A percentile compares a stretch with the other conserved stretches of the same genome.
phyloP scores from a whole-genome alignment of 176 grass and related monocot species.

The Tillandsia fasciculata region DNA sequence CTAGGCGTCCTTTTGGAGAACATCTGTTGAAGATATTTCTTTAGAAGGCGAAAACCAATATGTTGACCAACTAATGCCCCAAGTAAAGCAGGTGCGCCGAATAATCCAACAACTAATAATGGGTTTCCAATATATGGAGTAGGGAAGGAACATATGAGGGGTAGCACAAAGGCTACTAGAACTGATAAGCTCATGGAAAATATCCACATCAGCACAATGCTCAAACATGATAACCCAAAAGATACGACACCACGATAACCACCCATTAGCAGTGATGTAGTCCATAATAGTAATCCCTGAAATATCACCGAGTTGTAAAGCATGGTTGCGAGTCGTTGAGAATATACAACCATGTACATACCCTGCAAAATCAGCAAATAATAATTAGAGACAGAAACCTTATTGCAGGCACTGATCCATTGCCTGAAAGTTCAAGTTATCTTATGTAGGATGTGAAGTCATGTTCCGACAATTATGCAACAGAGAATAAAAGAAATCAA shows the following conservation, averaged over 20 bases:
- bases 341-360: constrained; percentile 88
- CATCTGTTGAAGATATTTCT: constrained; percentile 27
- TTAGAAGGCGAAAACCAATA: constrained; percentile 56
- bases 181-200: constrained; percentile 61
- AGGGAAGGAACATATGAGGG: constrained; percentile 56
- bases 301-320: constrained; percentile 91
- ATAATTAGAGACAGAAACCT: background rate
- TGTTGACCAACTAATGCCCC: constrained; percentile 89
- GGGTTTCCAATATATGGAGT: constrained; percentile 64
- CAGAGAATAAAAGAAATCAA: background rate
- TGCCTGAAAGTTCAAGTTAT: background rate
- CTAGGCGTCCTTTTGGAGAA: constrained; percentile 33
- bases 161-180: constrained; percentile 56
- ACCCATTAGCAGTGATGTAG: constrained; percentile 80
- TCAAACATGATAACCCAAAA: constrained; percentile 61
- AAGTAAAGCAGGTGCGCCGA: constrained; percentile 77
- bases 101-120: constrained; percentile 83
- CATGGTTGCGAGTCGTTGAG: constrained; percentile 67
- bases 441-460: background rate
- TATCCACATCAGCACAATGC: constrained; percentile 69
- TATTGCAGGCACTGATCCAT: too few relatives aligned
- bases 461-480: background rate
- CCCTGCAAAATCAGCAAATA: constrained; percentile 40
- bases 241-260: constrained; percentile 50
- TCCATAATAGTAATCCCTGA: constrained; percentile 80